Base-by-base conservation (phyloP, 805 yeast species). In the Candida loeiensis region DNA sequence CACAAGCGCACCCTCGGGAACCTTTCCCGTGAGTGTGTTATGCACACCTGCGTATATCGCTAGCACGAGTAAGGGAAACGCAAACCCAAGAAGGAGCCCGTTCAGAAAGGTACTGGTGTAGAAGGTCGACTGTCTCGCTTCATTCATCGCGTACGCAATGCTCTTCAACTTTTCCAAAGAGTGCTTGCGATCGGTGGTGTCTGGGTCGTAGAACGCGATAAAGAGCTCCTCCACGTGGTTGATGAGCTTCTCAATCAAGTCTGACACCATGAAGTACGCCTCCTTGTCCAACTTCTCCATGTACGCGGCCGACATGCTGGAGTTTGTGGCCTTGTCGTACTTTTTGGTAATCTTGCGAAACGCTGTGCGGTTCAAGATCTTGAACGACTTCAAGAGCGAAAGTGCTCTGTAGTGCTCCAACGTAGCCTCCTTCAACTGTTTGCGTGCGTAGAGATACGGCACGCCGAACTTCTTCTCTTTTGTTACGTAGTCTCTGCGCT, bases 291-390 rank as follows among this genome's bases (percentile, higher is more conserved):
- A 73, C 39, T 74, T 76, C 15, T 68, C 69, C 79, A 82, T 71
- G 54, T 79, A 87, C 2, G 56, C 45, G 0, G 64, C 58, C 9
- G 77, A 66, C 3, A 73, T 48, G 21, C 65, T 49, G 7, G 76
- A 65, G 9, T 66, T 56, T 2, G 81, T 71, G 4, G 82, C 71
- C 54, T 93, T 93, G 61, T 93, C 99, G 56, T 79, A 90, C 59
- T 93, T 93, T 56, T 93, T 93, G 43, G 88, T 71, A 53, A 93
- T 80, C 54, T 93, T 93, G 38, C 96, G 75, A 53, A 90, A 79
- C 0, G 95, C 99, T 0, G 95, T 89, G 21, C 89, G 72, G 61
- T 93, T 93, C 50, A 90, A 61, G 35, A 81, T 69, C 48, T 86
- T 72, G 58, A 80, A 93, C 0, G 86, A 82, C 47, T 77, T 77